Evolutionary conservation across 2,329 filamentous ascomycete genomes (phyloP).

Genomic region (Helotiales sp.): DNA sequence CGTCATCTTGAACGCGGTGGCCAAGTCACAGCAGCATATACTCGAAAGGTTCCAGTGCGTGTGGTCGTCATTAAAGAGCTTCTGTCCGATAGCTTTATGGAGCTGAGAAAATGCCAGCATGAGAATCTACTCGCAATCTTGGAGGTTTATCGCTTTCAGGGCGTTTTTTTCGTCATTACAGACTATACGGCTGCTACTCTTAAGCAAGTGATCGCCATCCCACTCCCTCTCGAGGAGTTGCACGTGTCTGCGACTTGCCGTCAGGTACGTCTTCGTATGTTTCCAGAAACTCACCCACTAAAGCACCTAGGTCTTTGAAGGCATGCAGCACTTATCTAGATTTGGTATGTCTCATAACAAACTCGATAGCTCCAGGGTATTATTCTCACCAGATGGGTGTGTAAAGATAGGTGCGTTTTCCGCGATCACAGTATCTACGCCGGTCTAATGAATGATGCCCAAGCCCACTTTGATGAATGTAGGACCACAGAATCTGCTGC

Average conservation of each 20-base stretch:
- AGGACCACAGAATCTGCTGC: not conserved
- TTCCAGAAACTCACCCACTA: not conserved
- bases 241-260: conserved; percentile 24
- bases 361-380: not conserved
- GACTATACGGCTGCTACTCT: conserved; percentile 28
- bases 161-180: conserved; percentile 21
- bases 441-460: not conserved
- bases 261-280: conserved; percentile 19
- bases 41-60: conserved; percentile 14
- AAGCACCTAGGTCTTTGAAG: conserved; percentile 22
- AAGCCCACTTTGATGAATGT: conserved; percentile 8
- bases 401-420: not conserved
- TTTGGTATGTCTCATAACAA: not conserved
- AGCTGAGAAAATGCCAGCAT: conserved; percentile 21
- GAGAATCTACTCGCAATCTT: conserved; percentile 21
- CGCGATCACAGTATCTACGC: conserved; percentile 1
- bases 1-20: conserved; percentile 19
- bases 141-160: conserved; percentile 21
- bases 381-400: not conserved
- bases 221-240: conserved; percentile 23
- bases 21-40: conserved; percentile 24
- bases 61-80: conserved; percentile 25
- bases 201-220: conserved; percentile 20
- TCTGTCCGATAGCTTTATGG: conserved; percentile 9
- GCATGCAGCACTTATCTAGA: conserved; percentile 23